A percentile compares a stretch with the other conserved stretches of the same genome.
Conservation (phyloP, 1,139 yeast genomes). For the Eremothecium coryli region DNA sequence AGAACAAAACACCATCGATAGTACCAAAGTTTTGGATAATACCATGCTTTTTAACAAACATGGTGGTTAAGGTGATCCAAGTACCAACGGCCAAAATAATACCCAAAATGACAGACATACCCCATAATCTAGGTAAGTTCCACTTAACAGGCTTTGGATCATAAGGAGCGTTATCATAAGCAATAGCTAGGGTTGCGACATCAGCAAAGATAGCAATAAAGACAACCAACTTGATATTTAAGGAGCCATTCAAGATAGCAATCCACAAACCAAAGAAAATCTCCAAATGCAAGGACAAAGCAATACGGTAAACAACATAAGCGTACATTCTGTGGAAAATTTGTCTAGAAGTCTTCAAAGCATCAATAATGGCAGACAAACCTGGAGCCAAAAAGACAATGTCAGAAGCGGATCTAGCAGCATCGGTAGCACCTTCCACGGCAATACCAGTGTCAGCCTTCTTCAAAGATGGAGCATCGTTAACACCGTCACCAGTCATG, state of each 20-base stretch:
- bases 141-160: conserved; percentile 96
- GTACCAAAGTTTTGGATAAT: conserved; percentile 92
- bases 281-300: conserved; percentile 87
- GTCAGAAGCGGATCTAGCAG: conserved; percentile 95
- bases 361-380: conserved; percentile 90
- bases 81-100: conserved; percentile 76
- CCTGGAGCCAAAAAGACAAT: conserved; percentile 95
- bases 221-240: conserved; percentile 80
- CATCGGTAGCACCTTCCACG: conserved; percentile 95
- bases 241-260: conserved; percentile 77
- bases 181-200: conserved; percentile 91
- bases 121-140: conserved; percentile 97
- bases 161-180: conserved; percentile 96
- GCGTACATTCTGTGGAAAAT: conserved; percentile 98
- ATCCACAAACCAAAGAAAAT: conserved; percentile 89
- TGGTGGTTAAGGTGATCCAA: conserved; percentile 86
- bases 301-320: conserved; percentile 93
- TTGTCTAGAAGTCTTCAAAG: conserved; percentile 88
- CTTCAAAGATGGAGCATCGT: conserved; percentile 93
- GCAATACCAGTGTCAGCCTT: conserved; percentile 97
- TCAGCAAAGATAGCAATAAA: conserved; percentile 94
- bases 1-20: conserved; percentile 82
- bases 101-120: conserved; percentile 85
- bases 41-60: conserved; percentile 84
- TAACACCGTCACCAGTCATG: conserved; percentile 98